Conservation (phyloP, 108 stramenopile genomes). For the Nannochloropsis salina region DNA sequence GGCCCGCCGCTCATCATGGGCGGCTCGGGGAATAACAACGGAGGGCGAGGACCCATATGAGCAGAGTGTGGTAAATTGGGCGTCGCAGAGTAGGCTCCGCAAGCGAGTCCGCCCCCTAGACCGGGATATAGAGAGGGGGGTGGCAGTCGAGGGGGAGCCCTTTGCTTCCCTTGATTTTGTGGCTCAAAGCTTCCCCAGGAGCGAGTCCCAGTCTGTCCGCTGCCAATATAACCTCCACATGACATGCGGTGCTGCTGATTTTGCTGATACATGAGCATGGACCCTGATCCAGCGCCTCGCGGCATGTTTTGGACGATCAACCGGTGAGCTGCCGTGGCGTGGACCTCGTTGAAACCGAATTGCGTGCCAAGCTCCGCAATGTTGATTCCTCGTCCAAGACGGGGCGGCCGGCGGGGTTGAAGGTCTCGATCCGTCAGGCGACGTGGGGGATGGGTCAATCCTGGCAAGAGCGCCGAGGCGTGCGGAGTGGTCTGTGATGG, state of each 20-base stretch:
- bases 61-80: not conserved
- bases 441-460: not conserved
- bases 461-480: not conserved
- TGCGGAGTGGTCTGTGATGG: not conserved
- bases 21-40: not conserved
- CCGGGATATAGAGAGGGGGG: not conserved
- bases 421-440: not conserved
- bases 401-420: constrained; percentile 18
- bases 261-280: not conserved
- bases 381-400: constrained; percentile 20
- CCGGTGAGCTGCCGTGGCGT: not conserved
- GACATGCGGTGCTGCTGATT: not conserved
- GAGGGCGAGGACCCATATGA: not conserved
- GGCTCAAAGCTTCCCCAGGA: constrained; percentile 4
- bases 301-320: not conserved
- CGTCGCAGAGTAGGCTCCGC: not conserved
- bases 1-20: not conserved
- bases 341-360: not conserved
- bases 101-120: not conserved
- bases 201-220: not conserved
- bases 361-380: constrained; percentile 1
- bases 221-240: not conserved
- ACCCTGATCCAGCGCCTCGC: not conserved
- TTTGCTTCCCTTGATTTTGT: not conserved
- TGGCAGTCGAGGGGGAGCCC: not conserved